A percentile compares a stretch with the other conserved stretches of the same genome.
Conservation (phyloP, 345 rosid species). For the Eucalyptus tenuipes region DNA sequence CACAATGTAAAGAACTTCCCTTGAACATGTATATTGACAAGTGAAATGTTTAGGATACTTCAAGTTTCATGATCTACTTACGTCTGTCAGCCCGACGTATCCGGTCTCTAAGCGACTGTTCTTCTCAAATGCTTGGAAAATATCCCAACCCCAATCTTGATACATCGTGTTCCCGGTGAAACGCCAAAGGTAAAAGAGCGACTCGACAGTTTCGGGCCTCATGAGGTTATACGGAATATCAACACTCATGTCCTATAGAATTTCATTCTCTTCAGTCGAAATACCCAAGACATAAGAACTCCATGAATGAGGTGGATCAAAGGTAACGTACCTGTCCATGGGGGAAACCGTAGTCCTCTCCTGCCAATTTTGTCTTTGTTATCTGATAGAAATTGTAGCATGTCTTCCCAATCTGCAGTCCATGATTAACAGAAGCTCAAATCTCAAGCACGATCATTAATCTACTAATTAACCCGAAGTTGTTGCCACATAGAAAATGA, state of each 20-base stretch:
- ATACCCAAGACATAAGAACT: not conserved
- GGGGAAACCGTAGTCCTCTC: slow-evolving; percentile 77
- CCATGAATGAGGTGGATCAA: not conserved
- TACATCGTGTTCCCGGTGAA: slow-evolving; percentile 78
- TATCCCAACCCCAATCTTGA: slow-evolving; percentile 96
- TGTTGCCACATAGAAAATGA: not conserved
- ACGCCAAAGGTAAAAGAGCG: slow-evolving; percentile 93
- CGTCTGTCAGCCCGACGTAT: slow-evolving; percentile 89
- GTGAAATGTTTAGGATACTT: not conserved
- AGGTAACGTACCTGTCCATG: slow-evolving; percentile 39
- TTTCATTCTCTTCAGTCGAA: not conserved
- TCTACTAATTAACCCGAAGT: not conserved
- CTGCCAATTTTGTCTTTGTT: slow-evolving; percentile 85
- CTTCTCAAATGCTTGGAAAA: slow-evolving; percentile 87
- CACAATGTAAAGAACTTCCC: not conserved
- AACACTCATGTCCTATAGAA: slow-evolving; percentile 65
- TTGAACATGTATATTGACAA: not conserved
- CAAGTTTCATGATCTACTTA: slow-evolving; percentile 14
- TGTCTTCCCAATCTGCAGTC: slow-evolving; percentile 87
- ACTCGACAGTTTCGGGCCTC: slow-evolving; percentile 94
- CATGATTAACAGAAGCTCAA: not conserved
- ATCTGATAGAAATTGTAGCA: slow-evolving; percentile 94
- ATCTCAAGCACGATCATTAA: not conserved
- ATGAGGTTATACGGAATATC: slow-evolving; percentile 74
- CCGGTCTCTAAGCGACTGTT: slow-evolving; percentile 73